phyloP scores from a whole-genome alignment of 2,329 filamentous ascomycete genomes.

The Fusarium tjaetaba region DNA sequence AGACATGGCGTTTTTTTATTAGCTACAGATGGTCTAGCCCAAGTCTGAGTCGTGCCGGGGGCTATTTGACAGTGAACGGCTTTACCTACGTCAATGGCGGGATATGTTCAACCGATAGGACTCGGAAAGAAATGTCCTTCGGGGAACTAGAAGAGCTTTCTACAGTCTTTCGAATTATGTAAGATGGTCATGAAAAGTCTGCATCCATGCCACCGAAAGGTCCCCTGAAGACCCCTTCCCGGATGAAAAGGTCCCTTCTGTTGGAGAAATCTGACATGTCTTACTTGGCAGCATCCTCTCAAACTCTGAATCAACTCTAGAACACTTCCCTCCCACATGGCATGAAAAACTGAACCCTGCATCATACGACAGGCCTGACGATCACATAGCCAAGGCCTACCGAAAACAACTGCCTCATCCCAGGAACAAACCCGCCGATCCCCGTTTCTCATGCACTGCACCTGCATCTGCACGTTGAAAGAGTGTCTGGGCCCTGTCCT shows the following conservation, averaged over 20 bases:
- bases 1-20: not conserved
- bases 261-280: not conserved
- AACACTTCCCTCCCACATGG: conserved; percentile 1
- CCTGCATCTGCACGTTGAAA: not conserved
- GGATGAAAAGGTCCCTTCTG: not conserved
- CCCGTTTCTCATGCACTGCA: not conserved
- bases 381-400: not conserved
- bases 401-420: not conserved
- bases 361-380: conserved; percentile 4
- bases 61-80: not conserved
- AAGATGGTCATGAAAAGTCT: not conserved
- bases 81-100: not conserved
- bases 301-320: not conserved
- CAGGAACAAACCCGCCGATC: not conserved
- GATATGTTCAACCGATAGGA: not conserved
- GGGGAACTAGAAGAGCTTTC: too few species aligned
- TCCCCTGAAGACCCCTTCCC: not conserved
- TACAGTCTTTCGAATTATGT: not conserved
- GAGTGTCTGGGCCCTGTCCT: not conserved
- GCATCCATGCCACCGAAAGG: not conserved
- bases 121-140: not conserved
- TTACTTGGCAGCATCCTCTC: not conserved
- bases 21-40: too few species aligned
- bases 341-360: not conserved
- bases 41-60: too few species aligned